Base-by-base conservation (phyloP, 495 filamentous ascomycete species). In the Barbatosphaeria neglecta region DNA sequence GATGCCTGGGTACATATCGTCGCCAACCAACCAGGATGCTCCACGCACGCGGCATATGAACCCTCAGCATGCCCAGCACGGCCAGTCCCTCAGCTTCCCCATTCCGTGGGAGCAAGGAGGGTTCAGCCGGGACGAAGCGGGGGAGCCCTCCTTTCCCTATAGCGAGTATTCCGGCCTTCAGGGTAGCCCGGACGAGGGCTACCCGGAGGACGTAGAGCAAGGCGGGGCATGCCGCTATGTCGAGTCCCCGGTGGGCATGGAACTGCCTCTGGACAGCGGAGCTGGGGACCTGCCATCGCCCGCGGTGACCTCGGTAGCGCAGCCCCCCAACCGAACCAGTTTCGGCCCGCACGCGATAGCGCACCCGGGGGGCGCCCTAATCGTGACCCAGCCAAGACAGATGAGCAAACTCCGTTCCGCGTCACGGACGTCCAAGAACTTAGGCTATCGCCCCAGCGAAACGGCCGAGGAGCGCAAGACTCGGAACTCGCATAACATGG, bases 401-500 rank as follows among this genome's bases (percentile, higher is more conserved):
- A 44, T 46, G 22, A 40, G 25, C 37, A 58, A 61, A 44, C 54
- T 69, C 11, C 67, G 67, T 27, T 66, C 63, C 47, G 67, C 67
- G 9, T 64, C 67, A 0, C 60, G 64, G 10, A 60, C 59, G 0
- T 62, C 60, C 46, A 70, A 70, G 49, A 69, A 69, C 45, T 53
- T 54, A 15, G 58, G 53, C 28, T 53, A 54, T 35, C 65, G 63
- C 37, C 57, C 58, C 11, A 57, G 54, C 15, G 58, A 63, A 41
- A 47, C 66, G 18, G 35, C 50, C 11, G 57, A 67, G 45, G 67
- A 68, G 51, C 61, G 61, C 10, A 65, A 62, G 46, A 62, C 54
- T 42, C 60, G 67, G 25, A 60, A 65, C 47, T 65, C 66, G 9
- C 70, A 72, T 40, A 72, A 73, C 48, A 53, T 67, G 22, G 68